phyloP scores from a whole-genome alignment of 2,329 filamentous ascomycete species.

The Exophiala sideris region DNA sequence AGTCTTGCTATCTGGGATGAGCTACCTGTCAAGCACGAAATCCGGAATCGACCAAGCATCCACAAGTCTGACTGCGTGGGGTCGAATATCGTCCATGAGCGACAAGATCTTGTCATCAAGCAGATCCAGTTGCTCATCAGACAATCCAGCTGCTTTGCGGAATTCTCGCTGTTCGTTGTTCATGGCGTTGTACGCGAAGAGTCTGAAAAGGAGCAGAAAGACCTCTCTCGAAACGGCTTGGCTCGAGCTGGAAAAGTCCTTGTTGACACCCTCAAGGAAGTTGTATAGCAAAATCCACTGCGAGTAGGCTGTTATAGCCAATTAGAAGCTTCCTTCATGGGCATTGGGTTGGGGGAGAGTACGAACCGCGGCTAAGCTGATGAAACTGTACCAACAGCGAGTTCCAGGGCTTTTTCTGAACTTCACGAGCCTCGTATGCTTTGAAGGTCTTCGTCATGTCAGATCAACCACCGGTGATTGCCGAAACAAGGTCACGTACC shows the following conservation, averaged over 20 bases:
- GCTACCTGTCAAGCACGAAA: slow-evolving; percentile 65
- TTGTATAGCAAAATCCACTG: slow-evolving; percentile 75
- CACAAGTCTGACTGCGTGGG: slow-evolving; percentile 67
- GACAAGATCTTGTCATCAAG: slow-evolving; percentile 41
- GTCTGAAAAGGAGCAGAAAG: slow-evolving; percentile 63
- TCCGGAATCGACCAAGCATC: slow-evolving; percentile 74
- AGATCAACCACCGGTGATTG: no score
- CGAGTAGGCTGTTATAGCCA: slow-evolving; percentile 67
- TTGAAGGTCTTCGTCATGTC: slow-evolving; percentile 70
- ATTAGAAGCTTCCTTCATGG: no score
- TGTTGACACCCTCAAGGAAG: slow-evolving; percentile 66
- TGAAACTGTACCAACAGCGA: slow-evolving; percentile 73
- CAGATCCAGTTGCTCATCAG: slow-evolving; percentile 34
- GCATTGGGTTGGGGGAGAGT: no score
- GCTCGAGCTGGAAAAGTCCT: slow-evolving; percentile 48
- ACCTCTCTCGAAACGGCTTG: slow-evolving; percentile 56
- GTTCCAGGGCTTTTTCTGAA: slow-evolving; percentile 73
- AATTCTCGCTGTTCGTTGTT: slow-evolving; percentile 68
- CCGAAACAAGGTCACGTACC: no score
- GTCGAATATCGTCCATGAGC: slow-evolving; percentile 67
- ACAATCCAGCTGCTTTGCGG: slow-evolving; percentile 65
- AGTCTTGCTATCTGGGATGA: no score
- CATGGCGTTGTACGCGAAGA: slow-evolving; percentile 62
- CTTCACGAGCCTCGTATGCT: slow-evolving; percentile 67
- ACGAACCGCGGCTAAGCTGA: slow-evolving; percentile 68